Evolutionary conservation across 2,329 filamentous ascomycete species (phyloP).

Genomic region (Epichloe festucae): DNA sequence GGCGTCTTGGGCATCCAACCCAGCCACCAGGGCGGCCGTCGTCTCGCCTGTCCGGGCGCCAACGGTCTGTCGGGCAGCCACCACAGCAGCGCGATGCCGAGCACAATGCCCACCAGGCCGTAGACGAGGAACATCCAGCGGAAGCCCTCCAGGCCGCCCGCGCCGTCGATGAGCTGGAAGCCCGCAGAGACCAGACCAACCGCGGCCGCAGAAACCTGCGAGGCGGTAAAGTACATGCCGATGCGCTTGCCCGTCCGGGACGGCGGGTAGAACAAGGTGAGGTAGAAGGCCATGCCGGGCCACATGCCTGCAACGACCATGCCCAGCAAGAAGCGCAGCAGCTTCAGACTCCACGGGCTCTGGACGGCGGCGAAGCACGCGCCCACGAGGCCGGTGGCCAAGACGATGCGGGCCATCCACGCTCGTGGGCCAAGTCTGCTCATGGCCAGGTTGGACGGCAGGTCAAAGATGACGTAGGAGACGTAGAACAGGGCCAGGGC

Average conservation of each 20-base stretch:
- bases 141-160: constrained; percentile 64
- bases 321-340: constrained; percentile 75
- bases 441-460: constrained; percentile 83
- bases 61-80: constrained; percentile 80
- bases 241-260: constrained; percentile 78
- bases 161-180: constrained; percentile 81
- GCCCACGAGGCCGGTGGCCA: constrained; percentile 75
- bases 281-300: constrained; percentile 88
- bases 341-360: constrained; percentile 73
- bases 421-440: constrained; percentile 69
- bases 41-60: constrained; percentile 50
- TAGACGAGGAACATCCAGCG: constrained; percentile 91
- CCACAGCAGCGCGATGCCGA: constrained; percentile 67
- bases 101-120: constrained; percentile 58
- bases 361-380: constrained; percentile 72
- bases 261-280: constrained; percentile 84
- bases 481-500: constrained; percentile 85
- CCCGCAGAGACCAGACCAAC: constrained; percentile 83
- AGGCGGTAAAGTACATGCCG: constrained; percentile 78
- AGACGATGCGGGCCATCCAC: constrained; percentile 87
- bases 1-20: constrained; percentile 55
- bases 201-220: constrained; percentile 78
- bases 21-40: constrained; percentile 36
- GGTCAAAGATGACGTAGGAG: constrained; percentile 79
- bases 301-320: constrained; percentile 88